These are phyloP conservation scores for Quercus cerris DNA, from an alignment of 306 rosid genomes.

Conservation along the genomic window DNA sequence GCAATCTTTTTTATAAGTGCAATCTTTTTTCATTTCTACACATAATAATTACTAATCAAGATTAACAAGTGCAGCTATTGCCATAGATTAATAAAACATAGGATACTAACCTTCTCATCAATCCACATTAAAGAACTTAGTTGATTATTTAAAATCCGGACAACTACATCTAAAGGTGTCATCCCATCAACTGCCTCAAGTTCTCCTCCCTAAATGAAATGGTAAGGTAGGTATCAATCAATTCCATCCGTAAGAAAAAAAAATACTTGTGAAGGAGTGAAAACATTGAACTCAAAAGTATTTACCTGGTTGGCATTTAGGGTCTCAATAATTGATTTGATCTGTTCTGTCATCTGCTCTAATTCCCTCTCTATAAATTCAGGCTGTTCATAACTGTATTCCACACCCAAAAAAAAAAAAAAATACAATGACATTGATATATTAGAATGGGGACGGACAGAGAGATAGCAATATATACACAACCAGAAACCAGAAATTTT, in stretches of 20 bases:
- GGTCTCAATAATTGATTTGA: no score
- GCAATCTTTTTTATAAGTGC: no score
- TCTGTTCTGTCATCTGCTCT: no score
- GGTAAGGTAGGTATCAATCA: conserved; percentile 6
- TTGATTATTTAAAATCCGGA: conserved; percentile 82
- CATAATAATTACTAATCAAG: background rate
- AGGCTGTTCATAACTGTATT: no score
- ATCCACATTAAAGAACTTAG: conserved; percentile 88
- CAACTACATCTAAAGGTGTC: conserved; percentile 83
- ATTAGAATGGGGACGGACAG: background rate
- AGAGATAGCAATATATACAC: background rate
- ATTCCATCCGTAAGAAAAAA: background rate
- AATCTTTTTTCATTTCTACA: background rate
- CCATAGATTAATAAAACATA: background rate
- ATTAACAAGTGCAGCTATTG: background rate
- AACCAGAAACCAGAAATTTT: background rate
- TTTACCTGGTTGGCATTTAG: conserved; percentile 23
- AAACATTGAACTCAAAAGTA: conserved; percentile 10
- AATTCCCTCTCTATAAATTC: no score
- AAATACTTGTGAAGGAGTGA: background rate
- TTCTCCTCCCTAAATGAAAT: conserved; percentile 77
- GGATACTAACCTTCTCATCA: conserved; percentile 83
- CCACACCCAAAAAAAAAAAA: no score
- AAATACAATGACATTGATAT: background rate
- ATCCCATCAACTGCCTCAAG: conserved; percentile 63